These are phyloP conservation scores for Tetrapisispora taiwanensis DNA, from an alignment of 805 yeast species.

Conservation along the genomic window DNA sequence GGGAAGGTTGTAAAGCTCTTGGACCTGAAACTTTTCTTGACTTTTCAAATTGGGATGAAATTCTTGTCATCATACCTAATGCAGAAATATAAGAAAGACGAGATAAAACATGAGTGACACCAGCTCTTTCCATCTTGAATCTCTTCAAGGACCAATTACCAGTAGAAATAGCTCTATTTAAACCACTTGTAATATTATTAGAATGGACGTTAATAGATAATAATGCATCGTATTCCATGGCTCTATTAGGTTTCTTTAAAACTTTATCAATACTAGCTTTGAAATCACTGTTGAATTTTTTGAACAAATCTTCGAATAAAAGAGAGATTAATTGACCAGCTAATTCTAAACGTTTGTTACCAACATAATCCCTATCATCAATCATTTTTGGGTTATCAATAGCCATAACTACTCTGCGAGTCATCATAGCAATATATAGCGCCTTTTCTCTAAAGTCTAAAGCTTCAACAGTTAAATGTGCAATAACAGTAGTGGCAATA, in stretches of 20 bases:
- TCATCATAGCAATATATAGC: constrained; percentile 88
- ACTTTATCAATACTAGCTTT: constrained; percentile 91
- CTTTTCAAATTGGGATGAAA: constrained; percentile 96
- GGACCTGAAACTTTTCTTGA: constrained; percentile 98
- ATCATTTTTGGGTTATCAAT: constrained; percentile 89
- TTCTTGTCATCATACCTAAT: constrained; percentile 98
- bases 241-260: constrained; percentile 85
- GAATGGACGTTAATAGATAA: constrained; percentile 84
- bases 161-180: constrained; percentile 93
- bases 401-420: constrained; percentile 91
- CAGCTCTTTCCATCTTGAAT: constrained; percentile 99
- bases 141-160: constrained; percentile 98
- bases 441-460: constrained; percentile 91
- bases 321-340: constrained; percentile 97
- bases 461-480: constrained; percentile 79
- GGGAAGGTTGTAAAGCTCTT: constrained; percentile 97
- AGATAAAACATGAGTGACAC: constrained; percentile 93
- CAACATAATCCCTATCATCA: constrained; percentile 98
- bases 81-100: constrained; percentile 90
- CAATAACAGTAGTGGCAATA: constrained; percentile 89
- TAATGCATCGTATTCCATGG: constrained; percentile 90
- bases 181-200: constrained; percentile 84
- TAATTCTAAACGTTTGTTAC: constrained; percentile 91
- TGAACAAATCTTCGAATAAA: constrained; percentile 91
- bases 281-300: constrained; percentile 90